Base-by-base conservation (phyloP, 257 asterid genomes). In the Echium plantagineum region DNA sequence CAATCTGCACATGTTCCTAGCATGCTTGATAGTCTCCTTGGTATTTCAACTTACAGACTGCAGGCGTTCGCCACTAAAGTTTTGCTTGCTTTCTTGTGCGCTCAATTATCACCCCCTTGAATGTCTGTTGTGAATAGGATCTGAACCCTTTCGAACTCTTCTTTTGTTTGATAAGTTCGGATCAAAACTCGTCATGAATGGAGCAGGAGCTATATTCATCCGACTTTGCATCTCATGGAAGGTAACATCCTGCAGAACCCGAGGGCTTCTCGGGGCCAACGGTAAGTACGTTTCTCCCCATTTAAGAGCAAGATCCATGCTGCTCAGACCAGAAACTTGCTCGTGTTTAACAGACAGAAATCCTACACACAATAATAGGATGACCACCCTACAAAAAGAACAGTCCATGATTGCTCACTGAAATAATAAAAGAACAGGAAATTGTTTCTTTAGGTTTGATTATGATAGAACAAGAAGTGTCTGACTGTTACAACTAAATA, bases 121-220 rank as follows among this genome's bases (percentile, higher is more conserved):
- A 13, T 1, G 17, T 59, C 69, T 81, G 83, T 89, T 84, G 65
- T 86, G 97, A 76, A 86, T 84, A 13, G 95, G 97, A 62, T 89
- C 93, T 0, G 93, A 71, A 72, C 94, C 94, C 69, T 95, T 72
- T 48, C 76, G 78, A 51, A 82, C 86, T 59, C 88, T 72, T 71
- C 90, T 73, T 71, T 89, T 86, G 52, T 78, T 75, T 15, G 90
- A 82, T 63, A 80, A 83, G 13, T 81, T 75, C 17, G 90, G 95
- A 72, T 89, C 83, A 30, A 74, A 86, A 3, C 49, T 12, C 60
- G 62, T 58, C 60, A 57, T 66, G 17, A 82, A 73, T 52, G 89
- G 81, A 15, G 87, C 76, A 54, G 95, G 96, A 7, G 89, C 86
- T 17, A 78, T 58, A 42, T 66, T 59, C 47, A 61, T 59, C 53